Evolutionary conservation across 805 yeast species (phyloP).

Genomic region (Candida hungchunana): DNA sequence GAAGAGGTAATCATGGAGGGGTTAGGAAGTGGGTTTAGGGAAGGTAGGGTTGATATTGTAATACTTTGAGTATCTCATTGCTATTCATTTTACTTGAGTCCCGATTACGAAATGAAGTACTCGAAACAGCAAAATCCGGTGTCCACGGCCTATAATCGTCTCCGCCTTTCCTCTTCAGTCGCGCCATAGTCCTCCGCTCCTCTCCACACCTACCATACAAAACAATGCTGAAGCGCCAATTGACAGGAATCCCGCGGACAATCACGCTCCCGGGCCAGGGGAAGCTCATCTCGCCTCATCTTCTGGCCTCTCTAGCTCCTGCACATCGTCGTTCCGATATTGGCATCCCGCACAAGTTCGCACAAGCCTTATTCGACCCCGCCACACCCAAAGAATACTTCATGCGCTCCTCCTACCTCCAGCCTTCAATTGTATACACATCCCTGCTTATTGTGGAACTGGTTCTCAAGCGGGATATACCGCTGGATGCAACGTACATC

Average conservation of each 20-base stretch:
- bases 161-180: too few relatives aligned
- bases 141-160: too few relatives aligned
- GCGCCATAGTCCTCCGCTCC: too few relatives aligned
- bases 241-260: slow-evolving; percentile 6
- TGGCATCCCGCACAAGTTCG: slow-evolving; percentile 10
- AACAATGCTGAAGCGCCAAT: slow-evolving; percentile 11
- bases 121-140: too few relatives aligned
- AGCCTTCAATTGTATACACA: slow-evolving; percentile 24
- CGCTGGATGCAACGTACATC: slow-evolving; percentile 20
- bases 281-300: slow-evolving; percentile 12
- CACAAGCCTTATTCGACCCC: slow-evolving; percentile 11
- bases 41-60: too few relatives aligned
- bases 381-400: slow-evolving; percentile 11
- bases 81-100: too few relatives aligned
- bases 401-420: slow-evolving; percentile 29
- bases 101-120: too few relatives aligned
- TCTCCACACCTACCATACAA: not conserved
- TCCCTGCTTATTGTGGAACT: slow-evolving; percentile 26
- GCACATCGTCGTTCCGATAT: slow-evolving; percentile 11
- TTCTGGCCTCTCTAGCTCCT: slow-evolving; percentile 8
- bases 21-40: too few relatives aligned
- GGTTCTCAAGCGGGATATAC: slow-evolving; percentile 20
- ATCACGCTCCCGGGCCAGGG: slow-evolving; percentile 27
- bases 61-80: too few relatives aligned
- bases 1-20: too few relatives aligned